These are phyloP conservation scores for Colletotrichum incanum DNA, from an alignment of 2,329 filamentous ascomycete species.

Conservation along the genomic window DNA sequence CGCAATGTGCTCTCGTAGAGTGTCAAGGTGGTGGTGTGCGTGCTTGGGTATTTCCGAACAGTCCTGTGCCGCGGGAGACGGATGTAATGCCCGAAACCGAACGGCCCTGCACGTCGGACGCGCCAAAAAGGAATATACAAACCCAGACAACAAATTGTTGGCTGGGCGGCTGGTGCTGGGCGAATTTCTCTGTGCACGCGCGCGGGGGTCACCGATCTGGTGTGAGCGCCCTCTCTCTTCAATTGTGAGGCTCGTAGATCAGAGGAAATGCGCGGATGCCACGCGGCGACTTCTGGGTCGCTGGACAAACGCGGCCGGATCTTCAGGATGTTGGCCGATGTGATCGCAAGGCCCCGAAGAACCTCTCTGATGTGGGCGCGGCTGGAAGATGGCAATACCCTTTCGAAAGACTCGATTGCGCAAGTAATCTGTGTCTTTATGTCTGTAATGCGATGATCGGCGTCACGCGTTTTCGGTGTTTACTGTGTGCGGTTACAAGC, in stretches of 20 bases:
- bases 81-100: constrained; percentile 22
- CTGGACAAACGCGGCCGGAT: constrained; percentile 11
- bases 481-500: constrained; percentile 30
- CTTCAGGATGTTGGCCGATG: constrained; percentile 12
- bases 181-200: neutral
- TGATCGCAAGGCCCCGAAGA: constrained; percentile 8
- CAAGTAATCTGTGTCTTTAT: neutral
- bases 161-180: neutral
- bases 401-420: neutral
- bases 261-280: constrained; percentile 16
- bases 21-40: constrained; percentile 12
- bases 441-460: constrained; percentile 26
- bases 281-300: neutral
- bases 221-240: neutral
- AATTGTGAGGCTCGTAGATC: constrained; percentile 15
- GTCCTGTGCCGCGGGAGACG: constrained; percentile 17
- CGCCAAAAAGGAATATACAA: neutral
- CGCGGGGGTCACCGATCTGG: neutral
- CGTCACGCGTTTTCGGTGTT: constrained; percentile 31
- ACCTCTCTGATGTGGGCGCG: constrained; percentile 2
- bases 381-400: neutral
- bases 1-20: constrained; percentile 19
- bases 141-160: neutral
- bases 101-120: constrained; percentile 11
- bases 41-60: constrained; percentile 1